Conservation (phyloP, 495 filamentous ascomycete species). For the Hypoxylon crocopeplum region DNA sequence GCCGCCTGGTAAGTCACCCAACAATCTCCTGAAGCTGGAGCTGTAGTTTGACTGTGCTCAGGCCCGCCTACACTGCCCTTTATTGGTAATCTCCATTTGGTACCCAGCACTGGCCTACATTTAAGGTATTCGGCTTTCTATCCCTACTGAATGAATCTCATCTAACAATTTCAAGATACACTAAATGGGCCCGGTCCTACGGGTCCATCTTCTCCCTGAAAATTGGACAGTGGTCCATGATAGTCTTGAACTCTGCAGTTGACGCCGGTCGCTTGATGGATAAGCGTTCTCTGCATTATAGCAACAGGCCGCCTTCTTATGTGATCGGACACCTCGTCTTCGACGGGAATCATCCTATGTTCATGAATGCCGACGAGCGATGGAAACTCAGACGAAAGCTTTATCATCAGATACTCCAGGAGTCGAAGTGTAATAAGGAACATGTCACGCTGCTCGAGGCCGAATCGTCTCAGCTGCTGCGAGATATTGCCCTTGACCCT, state of each 20-base stretch:
- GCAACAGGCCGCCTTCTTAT: slow-evolving; percentile 52
- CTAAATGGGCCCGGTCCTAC: slow-evolving; percentile 53
- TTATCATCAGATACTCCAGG: slow-evolving; percentile 49
- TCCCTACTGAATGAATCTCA: too few species aligned
- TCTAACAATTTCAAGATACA: too few species aligned
- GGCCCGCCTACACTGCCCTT: too few species aligned
- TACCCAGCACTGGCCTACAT: too few species aligned
- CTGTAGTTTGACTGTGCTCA: too few species aligned
- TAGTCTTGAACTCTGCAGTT: slow-evolving; percentile 49
- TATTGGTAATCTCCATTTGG: too few species aligned
- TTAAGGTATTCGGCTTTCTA: too few species aligned
- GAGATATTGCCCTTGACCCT: slow-evolving; percentile 49
- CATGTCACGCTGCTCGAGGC: slow-evolving; percentile 54
- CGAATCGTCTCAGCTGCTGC: slow-evolving; percentile 54
- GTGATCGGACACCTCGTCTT: slow-evolving; percentile 52
- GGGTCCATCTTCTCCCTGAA: slow-evolving; percentile 55
- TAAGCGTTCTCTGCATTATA: slow-evolving; percentile 51
- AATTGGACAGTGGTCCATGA: slow-evolving; percentile 45
- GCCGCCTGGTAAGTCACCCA: too few species aligned
- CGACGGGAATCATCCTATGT: slow-evolving; percentile 50
- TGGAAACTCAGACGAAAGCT: slow-evolving; percentile 54
- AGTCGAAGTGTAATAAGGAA: slow-evolving; percentile 50
- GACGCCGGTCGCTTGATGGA: slow-evolving; percentile 55
- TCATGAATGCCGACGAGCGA: slow-evolving; percentile 50
- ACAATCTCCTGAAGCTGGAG: too few species aligned